A percentile compares a stretch with the other conserved stretches of the same genome.
phyloP scores from a whole-genome alignment of 371 early-diverging fungal species.

The Lichtheimia ramosa region DNA sequence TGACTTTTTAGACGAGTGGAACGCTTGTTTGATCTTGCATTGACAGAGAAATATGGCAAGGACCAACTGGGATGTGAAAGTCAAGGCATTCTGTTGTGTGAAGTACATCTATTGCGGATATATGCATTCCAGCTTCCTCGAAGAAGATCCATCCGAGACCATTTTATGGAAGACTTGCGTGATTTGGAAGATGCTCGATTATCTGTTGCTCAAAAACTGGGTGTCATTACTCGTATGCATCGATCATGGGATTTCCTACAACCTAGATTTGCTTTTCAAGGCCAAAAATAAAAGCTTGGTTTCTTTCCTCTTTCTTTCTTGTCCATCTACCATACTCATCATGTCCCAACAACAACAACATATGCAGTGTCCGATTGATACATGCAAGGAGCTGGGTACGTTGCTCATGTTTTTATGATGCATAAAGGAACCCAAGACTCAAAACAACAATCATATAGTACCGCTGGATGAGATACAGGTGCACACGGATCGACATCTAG shows the following conservation, averaged over 20 bases:
- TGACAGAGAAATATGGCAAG: constrained; percentile 11
- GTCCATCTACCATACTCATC: not conserved
- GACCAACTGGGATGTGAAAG: constrained; percentile 58
- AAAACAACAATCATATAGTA: not conserved
- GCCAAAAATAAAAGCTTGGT: not conserved
- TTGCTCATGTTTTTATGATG: no score
- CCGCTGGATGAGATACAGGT: not conserved
- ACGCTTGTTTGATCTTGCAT: constrained; percentile 37
- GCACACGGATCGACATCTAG: constrained; percentile 14
- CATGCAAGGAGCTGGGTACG: no score
- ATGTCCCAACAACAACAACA: not conserved
- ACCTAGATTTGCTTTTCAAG: not conserved
- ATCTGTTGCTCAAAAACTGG: constrained; percentile 57
- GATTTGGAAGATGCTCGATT: constrained; percentile 68
- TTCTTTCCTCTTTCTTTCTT: no score
- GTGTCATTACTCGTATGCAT: constrained; percentile 66
- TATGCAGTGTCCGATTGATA: not conserved
- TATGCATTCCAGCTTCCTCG: constrained; percentile 52
- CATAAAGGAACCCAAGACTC: no score
- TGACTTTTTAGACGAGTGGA: constrained; percentile 47
- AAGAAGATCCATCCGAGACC: constrained; percentile 52
- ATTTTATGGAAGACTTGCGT: constrained; percentile 70
- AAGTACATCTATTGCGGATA: constrained; percentile 60
- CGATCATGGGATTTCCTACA: constrained; percentile 52
- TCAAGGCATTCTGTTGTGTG: constrained; percentile 74